Percentiles rank a stretch among this genome's conserved stretches.
Conservation (phyloP, 2,329 filamentous ascomycete species). For the Rhinocladiella mackenziei region DNA sequence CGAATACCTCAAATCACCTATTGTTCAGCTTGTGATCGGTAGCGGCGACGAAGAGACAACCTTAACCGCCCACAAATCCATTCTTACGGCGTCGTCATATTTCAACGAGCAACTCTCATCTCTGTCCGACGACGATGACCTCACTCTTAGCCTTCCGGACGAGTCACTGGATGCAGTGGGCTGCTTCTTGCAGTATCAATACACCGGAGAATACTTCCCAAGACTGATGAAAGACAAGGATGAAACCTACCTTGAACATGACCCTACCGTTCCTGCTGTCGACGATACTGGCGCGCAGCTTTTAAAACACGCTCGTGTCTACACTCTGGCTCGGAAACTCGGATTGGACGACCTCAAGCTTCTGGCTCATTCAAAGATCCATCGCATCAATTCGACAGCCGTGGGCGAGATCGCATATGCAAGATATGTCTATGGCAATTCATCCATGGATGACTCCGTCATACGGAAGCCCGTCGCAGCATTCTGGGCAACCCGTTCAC, state of each 20-base stretch:
- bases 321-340: slow-evolving; percentile 81
- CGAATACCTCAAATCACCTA: slow-evolving; percentile 63
- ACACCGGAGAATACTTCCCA: slow-evolving; percentile 84
- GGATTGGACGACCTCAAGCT: slow-evolving; percentile 64
- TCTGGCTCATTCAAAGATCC: slow-evolving; percentile 83
- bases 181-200: slow-evolving; percentile 77
- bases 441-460: slow-evolving; percentile 61
- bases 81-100: slow-evolving; percentile 70
- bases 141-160: slow-evolving; percentile 57
- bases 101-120: slow-evolving; percentile 44
- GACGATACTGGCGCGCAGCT: slow-evolving; percentile 80
- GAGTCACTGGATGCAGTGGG: slow-evolving; percentile 71
- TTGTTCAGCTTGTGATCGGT: slow-evolving; percentile 66
- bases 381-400: slow-evolving; percentile 81
- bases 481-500: slow-evolving; percentile 80
- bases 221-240: slow-evolving; percentile 56
- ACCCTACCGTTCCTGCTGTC: slow-evolving; percentile 60
- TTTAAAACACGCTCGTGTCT: slow-evolving; percentile 82
- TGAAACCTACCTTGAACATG: slow-evolving; percentile 67
- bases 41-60: slow-evolving; percentile 56
- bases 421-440: slow-evolving; percentile 81
- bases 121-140: slow-evolving; percentile 12
- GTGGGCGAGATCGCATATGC: slow-evolving; percentile 90
- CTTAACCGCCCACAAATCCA: slow-evolving; percentile 73
- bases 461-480: slow-evolving; percentile 81